Evolutionary conservation across 2,329 filamentous ascomycete species (phyloP).

Genomic region (Monosporascus sp.): DNA sequence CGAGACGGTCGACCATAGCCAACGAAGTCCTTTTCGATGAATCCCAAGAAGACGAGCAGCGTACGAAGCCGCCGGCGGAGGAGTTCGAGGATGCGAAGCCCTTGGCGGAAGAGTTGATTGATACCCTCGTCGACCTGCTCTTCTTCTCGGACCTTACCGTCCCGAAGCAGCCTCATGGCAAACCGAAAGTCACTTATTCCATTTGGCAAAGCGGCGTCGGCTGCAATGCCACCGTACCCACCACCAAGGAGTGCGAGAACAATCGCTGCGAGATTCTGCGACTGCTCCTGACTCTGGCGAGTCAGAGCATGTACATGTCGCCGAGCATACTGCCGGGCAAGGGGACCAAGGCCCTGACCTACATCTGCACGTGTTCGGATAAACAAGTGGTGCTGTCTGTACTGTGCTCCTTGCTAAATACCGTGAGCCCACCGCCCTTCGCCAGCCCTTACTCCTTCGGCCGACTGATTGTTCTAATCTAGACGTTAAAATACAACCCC

Average conservation of each 20-base stretch:
- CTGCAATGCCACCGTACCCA: conserved; percentile 82
- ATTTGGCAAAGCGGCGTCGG: conserved; percentile 99
- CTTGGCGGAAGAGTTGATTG: conserved; percentile 86
- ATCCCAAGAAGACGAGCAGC: conserved; percentile 50
- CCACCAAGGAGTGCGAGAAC: conserved; percentile 87
- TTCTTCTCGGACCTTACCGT: conserved; percentile 91
- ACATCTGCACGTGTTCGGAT: conserved; percentile 81
- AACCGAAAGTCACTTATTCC: conserved; percentile 79
- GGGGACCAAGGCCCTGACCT: conserved; percentile 80
- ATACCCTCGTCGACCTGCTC: conserved; percentile 80
- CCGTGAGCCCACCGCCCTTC: conserved; percentile 50
- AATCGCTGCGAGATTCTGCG: conserved; percentile 88
- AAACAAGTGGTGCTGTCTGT: conserved; percentile 89
- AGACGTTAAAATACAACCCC: conserved; percentile 94
- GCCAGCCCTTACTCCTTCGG: background rate
- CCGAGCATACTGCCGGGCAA: conserved; percentile 73
- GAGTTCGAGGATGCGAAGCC: conserved; percentile 81
- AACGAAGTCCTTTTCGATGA: conserved; percentile 84
- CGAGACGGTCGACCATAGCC: conserved; percentile 57
- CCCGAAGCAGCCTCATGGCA: conserved; percentile 64
- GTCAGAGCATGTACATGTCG: conserved; percentile 91
- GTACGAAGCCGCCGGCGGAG: conserved; percentile 42
- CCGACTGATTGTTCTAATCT: conserved; percentile 1
- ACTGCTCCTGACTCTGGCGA: conserved; percentile 77
- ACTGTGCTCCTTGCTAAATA: conserved; percentile 90